phyloP scores from a whole-genome alignment of 108 stramenopile genomes.

The Licmophora abbreviata region DNA sequence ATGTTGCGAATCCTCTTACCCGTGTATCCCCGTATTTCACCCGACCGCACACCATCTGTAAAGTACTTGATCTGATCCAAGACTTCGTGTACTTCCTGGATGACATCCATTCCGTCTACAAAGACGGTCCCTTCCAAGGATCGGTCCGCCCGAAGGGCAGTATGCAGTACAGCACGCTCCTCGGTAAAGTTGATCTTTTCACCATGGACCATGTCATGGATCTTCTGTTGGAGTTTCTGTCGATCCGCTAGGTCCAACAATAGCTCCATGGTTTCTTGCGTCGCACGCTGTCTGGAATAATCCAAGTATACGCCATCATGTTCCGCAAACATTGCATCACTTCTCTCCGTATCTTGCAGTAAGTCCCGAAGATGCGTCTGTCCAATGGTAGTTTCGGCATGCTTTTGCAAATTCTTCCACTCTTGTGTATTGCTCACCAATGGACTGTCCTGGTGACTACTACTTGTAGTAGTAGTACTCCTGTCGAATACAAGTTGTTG shows the following conservation, averaged over 20 bases:
- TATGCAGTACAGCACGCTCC: slow-evolving; percentile 93
- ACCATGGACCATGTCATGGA: slow-evolving; percentile 85
- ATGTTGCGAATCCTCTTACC: slow-evolving; percentile 93
- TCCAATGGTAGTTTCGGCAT: slow-evolving; percentile 42
- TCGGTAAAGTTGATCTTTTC: slow-evolving; percentile 97
- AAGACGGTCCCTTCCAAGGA: slow-evolving; percentile 46
- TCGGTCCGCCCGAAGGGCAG: slow-evolving; percentile 86
- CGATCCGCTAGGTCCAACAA: slow-evolving; percentile 63
- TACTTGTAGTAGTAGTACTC: not conserved
- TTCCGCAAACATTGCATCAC: slow-evolving; percentile 62
- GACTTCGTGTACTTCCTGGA: slow-evolving; percentile 89
- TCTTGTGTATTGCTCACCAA: slow-evolving; percentile 54
- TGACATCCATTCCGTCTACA: slow-evolving; percentile 86
- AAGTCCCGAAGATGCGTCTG: slow-evolving; percentile 65
- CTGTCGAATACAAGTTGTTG: not conserved
- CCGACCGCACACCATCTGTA: slow-evolving; percentile 81
- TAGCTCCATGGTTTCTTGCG: slow-evolving; percentile 71
- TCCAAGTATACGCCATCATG: slow-evolving; percentile 88
- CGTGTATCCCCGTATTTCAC: slow-evolving; percentile 86
- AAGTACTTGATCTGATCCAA: slow-evolving; percentile 87
- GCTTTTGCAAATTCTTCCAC: slow-evolving; percentile 66
- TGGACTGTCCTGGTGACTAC: not conserved
- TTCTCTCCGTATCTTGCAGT: slow-evolving; percentile 56
- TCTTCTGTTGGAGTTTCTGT: slow-evolving; percentile 58
- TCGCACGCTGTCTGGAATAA: slow-evolving; percentile 78